Base-by-base conservation (phyloP, 2,329 filamentous ascomycete genomes). In the Onygenales sp. region DNA sequence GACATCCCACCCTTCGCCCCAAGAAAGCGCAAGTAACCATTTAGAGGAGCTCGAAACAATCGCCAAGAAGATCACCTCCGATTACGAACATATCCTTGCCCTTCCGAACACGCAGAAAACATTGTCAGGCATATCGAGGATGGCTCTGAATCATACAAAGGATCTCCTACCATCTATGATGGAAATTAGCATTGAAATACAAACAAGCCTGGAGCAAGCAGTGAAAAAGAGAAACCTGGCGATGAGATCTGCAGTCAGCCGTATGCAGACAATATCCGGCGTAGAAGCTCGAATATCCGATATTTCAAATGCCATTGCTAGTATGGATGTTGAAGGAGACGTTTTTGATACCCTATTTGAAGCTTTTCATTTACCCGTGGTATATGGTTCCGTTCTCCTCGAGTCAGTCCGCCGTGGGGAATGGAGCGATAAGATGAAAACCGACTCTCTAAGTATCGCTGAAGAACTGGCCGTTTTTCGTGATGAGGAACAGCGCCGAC, bases 381-480 rank as follows among this genome's bases (percentile, higher is more conserved):
- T 95, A 61, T 98, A 97, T 66, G 91, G 91, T 0, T 91, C 90
- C 2, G 87, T 95, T 55, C 75, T 95, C 17, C 81, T 89, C 3
- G 93, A 98, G 70, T 86, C 89, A 13, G 82, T 96, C 42, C 82
- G 88, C 54, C 84, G 93, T 21, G 84, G 84, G 36, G 91, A 96
- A 70, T 98, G 93, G 91, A 83, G 82, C 10, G 89, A 95, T 51
- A 95, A 95, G 70, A 86, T 97, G 68, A 89, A 86, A 65, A 80
- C 82, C 2, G 93, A 97, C 63, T 93, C 92, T 0, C 84, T 87
- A 2, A 89, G 86, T 0, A 74, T 98, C 31, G 89, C 90, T 31
- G 94, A 97, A 66, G 92, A 97, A 65, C 89, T 97, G 79, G 89
- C 90, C 1, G 76, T 88, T 0, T 92, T 94, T 58, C 89, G 93